phyloP scores from a whole-genome alignment of 202 grass and related monocot species.

The Cymbopogon flexuosus region DNA sequence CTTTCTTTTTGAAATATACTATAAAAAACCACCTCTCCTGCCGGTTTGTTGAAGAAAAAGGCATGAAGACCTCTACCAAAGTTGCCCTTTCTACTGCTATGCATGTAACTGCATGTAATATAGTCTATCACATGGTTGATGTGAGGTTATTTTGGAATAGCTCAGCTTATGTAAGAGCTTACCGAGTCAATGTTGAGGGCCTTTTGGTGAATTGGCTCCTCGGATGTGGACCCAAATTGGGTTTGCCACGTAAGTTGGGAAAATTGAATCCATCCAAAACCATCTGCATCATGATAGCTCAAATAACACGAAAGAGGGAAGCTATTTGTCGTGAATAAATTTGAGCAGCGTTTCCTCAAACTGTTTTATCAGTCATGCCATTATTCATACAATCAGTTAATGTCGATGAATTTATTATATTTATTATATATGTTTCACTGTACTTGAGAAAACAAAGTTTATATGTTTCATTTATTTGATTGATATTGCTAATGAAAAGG shows the following conservation, averaged over 20 bases:
- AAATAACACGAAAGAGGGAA: neutral
- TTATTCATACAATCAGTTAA: neutral
- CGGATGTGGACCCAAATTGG: neutral
- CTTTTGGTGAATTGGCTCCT: neutral
- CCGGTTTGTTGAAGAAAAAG: neutral
- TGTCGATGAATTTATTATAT: neutral
- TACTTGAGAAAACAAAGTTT: neutral
- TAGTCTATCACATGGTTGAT: neutral
- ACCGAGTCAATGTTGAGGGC: neutral
- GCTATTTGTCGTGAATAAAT: neutral
- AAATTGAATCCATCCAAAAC: neutral
- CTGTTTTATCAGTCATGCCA: neutral
- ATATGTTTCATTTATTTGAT: conserved; percentile 2
- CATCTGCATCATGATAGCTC: neutral
- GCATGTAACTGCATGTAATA: too few species aligned
- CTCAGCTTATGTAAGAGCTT: neutral
- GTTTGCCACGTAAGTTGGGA: neutral
- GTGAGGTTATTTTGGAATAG: neutral
- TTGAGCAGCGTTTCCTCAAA: neutral
- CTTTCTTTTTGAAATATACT: neutral
- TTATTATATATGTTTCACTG: neutral
- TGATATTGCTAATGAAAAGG: neutral
- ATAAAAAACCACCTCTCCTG: neutral
- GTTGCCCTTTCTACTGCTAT: neutral
- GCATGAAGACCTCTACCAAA: neutral